Conservation (phyloP, 2,329 filamentous ascomycete species). For the Penicillium brevicompactum region DNA sequence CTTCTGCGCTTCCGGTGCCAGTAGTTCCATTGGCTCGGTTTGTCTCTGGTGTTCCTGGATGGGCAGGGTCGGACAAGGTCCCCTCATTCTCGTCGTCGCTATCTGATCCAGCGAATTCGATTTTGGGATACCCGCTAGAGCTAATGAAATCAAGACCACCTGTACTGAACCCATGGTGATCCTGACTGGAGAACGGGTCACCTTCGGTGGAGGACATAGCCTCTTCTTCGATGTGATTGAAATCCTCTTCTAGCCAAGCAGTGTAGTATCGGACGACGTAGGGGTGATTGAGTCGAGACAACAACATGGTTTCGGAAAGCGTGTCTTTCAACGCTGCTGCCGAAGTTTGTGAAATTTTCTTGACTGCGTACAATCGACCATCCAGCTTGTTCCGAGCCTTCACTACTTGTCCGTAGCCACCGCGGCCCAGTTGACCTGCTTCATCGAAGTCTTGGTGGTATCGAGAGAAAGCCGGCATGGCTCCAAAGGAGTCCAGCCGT, state of each 20-base stretch:
- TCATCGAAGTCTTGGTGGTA: constrained; percentile 91
- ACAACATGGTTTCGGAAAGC: constrained; percentile 80
- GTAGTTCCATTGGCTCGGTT: constrained; percentile 2
- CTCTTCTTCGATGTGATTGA: constrained; percentile 43
- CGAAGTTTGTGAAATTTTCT: constrained; percentile 87
- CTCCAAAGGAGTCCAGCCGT: constrained; percentile 64
- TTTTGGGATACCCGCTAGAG: constrained; percentile 73
- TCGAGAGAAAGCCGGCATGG: constrained; percentile 63
- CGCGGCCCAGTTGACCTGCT: constrained; percentile 83
- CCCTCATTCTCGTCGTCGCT: constrained; percentile 49
- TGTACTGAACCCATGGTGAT: constrained; percentile 62
- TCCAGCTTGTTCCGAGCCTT: constrained; percentile 94
- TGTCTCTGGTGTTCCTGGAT: constrained; percentile 24
- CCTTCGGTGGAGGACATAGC: constrained; percentile 55
- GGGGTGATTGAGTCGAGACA: constrained; percentile 92
- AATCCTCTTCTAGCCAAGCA: constrained; percentile 82
- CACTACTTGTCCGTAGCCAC: constrained; percentile 94
- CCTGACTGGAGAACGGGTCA: constrained; percentile 46
- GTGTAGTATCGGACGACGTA: constrained; percentile 88
- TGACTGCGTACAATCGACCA: constrained; percentile 91
- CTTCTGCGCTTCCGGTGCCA: constrained; percentile 27
- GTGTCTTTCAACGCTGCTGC: constrained; percentile 63
- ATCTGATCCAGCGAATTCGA: constrained; percentile 69
- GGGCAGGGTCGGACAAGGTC: constrained; percentile 37
- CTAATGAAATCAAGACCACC: constrained; percentile 92